phyloP scores from a whole-genome alignment of 805 yeast genomes.

The Candida hungchunana region DNA sequence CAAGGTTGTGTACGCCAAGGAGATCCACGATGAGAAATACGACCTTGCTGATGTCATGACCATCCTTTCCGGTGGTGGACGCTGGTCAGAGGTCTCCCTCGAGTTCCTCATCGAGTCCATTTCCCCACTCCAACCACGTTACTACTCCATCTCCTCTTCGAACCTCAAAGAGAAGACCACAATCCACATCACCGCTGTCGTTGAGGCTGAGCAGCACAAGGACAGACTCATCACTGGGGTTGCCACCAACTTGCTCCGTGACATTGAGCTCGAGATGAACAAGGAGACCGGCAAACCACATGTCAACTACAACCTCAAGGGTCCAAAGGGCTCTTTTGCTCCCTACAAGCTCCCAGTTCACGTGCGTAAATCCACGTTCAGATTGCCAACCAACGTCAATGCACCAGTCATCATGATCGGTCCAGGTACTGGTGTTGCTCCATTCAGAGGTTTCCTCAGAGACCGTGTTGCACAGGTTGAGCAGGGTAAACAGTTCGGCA shows the following conservation, averaged over 20 bases:
- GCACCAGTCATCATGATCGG: constrained; percentile 91
- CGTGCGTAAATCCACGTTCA: constrained; percentile 91
- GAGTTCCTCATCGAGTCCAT: constrained; percentile 77
- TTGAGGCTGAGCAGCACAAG: constrained; percentile 45
- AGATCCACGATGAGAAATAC: constrained; percentile 55
- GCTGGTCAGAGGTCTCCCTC: constrained; percentile 81
- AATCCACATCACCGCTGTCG: constrained; percentile 87
- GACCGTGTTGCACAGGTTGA: constrained; percentile 66
- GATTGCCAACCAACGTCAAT: constrained; percentile 79
- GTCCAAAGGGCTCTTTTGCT: constrained; percentile 63
- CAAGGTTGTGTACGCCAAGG: constrained; percentile 62
- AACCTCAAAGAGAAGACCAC: constrained; percentile 69
- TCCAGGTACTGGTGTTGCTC: constrained; percentile 99
- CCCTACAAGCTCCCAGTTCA: constrained; percentile 75
- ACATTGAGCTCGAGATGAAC: constrained; percentile 60
- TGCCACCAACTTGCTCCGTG: constrained; percentile 79
- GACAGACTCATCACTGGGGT: constrained; percentile 58
- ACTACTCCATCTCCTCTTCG: constrained; percentile 93
- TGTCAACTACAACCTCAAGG: constrained; percentile 67
- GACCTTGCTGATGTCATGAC: constrained; percentile 76
- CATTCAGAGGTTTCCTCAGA: constrained; percentile 91
- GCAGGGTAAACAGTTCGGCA: constrained; percentile 55
- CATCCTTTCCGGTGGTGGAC: constrained; percentile 51
- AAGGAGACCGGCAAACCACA: constrained; percentile 39
- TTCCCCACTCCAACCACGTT: constrained; percentile 85